Base-by-base conservation (phyloP, 1,139 yeast species). In the Lizanozyma gosingica region DNA sequence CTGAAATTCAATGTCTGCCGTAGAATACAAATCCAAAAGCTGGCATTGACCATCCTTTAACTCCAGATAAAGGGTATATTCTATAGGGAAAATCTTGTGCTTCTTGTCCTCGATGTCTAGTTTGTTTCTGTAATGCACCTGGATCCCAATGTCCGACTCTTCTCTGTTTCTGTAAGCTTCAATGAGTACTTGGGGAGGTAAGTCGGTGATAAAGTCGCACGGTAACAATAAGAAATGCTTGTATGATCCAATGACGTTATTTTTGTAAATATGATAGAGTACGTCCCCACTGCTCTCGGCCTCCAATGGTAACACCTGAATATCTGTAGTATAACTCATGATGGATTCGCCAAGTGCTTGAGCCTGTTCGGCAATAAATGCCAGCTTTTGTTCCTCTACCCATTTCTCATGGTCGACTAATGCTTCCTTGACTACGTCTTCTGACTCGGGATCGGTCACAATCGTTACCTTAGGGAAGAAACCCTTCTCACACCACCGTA, bases 401-500 rank as follows among this genome's bases (percentile, higher is more conserved):
- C 57, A 63, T 8, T 56, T 47, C 41, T 71, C 73, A 41, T 79
- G 73, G 4, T 71, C 74, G 14, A 78, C 68, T 35, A 83, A 69
- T 15, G 82, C 71, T 3, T 39, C 43, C 18, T 47, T 47, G 4
- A 70, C 57, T 15, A 52, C 60, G 2, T 53, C 60, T 18, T 48
- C 47, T 17, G 60, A 48, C 3, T 55, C 63, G 17, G 54, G 54
- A 38, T 62, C 61, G 18, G 65, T 59, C 2, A 70, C 62, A 14
- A 71, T 55, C 2, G 73, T 61, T 22, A 71, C 70, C 42, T 73
- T 76, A 35, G 77, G 74, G 56, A 86, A 84, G 45, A 83, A 82
- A 1, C 95, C 97, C 55, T 73, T 72, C 53, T 82, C 87, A 67
- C 97, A 88, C 97, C 97, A 94, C 49, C 84, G 90, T 37, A 94